These are phyloP conservation scores for Volvox africanus DNA, from an alignment of 139 green algal genomes.

Conservation along the genomic window DNA sequence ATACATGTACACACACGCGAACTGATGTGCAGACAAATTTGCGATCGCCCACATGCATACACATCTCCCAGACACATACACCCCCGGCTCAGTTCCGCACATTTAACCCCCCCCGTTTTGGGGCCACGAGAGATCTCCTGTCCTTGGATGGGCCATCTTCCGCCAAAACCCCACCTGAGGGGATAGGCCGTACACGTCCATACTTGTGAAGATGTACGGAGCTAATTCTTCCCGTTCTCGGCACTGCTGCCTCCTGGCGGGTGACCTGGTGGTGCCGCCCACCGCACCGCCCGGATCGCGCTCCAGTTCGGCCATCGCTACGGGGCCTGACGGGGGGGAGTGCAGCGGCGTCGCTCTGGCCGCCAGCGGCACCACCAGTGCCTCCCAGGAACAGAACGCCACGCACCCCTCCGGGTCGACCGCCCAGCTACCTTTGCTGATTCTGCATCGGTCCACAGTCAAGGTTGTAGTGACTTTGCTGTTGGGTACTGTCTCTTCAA, in stretches of 20 bases:
- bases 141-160: no score
- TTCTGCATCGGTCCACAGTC: not conserved
- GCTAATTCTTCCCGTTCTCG: not conserved
- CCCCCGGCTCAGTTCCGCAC: not conserved
- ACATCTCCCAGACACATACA: not conserved
- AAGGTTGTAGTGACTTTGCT: not conserved
- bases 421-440: conserved; percentile 23
- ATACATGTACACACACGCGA: not conserved
- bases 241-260: no score
- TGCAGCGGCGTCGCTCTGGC: not conserved
- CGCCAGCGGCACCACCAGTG: not conserved
- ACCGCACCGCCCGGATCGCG: not conserved
- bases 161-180: not conserved
- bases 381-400: conserved; percentile 43
- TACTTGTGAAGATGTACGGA: not conserved
- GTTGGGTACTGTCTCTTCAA: not conserved
- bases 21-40: no score
- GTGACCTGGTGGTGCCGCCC: not conserved
- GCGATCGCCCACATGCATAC: not conserved
- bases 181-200: conserved; percentile 36
- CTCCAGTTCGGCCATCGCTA: no score
- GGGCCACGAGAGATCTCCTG: not conserved
- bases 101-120: no score
- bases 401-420: not conserved
- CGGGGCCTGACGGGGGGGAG: no score